Evolutionary conservation across 352 stramenopile species (phyloP).

Genomic region (Phytophthora meadii): DNA sequence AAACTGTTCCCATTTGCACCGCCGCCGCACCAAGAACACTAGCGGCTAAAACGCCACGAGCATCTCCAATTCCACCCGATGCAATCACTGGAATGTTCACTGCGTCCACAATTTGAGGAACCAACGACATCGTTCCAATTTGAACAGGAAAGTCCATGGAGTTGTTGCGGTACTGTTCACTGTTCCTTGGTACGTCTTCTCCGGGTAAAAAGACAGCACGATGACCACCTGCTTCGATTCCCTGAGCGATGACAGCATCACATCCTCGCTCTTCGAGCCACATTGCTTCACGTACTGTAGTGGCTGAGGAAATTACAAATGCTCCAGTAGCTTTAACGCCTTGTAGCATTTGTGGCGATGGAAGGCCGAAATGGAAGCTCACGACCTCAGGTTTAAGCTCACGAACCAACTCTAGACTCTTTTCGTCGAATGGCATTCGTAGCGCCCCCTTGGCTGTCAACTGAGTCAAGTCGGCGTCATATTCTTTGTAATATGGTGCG

Average conservation of each 20-base stretch:
- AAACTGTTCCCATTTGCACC: conserved; percentile 72
- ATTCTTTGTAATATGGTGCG: conserved; percentile 46
- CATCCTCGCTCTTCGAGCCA: conserved; percentile 40
- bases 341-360: conserved; percentile 31
- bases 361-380: conserved; percentile 75
- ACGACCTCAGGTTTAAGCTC: conserved; percentile 63
- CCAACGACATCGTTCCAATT: conserved; percentile 53
- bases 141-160: conserved; percentile 36
- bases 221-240: conserved; percentile 65
- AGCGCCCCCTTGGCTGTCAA: conserved; percentile 29
- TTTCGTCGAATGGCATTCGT: conserved; percentile 43
- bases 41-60: conserved; percentile 44
- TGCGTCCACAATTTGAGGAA: conserved; percentile 53
- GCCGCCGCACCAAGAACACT: conserved; percentile 53
- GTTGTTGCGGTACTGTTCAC: conserved; percentile 27
- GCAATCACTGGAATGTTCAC: conserved; percentile 59
- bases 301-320: conserved; percentile 55
- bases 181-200: conserved; percentile 11
- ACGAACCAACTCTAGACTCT: conserved; percentile 48
- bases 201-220: conserved; percentile 51
- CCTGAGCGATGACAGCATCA: conserved; percentile 65
- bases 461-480: conserved; percentile 23
- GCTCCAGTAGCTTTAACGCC: conserved; percentile 48
- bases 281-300: conserved; percentile 43
- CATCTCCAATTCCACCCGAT: conserved; percentile 63